Evolutionary conservation across 257 asterid species (phyloP).

Genomic region (Solanum verrucosum): DNA sequence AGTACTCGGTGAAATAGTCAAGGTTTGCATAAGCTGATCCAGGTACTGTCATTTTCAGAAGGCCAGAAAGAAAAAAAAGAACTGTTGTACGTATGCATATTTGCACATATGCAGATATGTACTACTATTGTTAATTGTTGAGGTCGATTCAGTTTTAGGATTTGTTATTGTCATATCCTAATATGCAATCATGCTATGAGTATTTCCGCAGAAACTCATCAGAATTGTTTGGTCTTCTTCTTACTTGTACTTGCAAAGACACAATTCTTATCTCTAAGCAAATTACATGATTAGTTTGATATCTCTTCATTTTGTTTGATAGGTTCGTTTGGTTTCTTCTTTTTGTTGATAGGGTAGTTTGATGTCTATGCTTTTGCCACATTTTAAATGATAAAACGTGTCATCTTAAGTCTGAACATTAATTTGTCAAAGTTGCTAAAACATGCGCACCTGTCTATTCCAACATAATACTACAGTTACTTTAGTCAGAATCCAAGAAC

Average conservation of each 20-base stretch:
- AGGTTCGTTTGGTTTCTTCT: neutral
- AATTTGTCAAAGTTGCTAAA: neutral
- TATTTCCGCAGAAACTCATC: neutral
- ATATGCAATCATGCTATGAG: neutral
- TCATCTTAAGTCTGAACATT: neutral
- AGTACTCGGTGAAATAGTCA: neutral
- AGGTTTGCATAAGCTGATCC: neutral
- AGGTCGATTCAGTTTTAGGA: neutral
- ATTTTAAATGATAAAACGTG: neutral
- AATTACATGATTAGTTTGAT: neutral
- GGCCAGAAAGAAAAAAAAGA: neutral
- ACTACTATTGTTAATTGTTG: neutral
- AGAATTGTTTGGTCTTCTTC: neutral
- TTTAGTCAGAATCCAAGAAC: neutral
- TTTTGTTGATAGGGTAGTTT: neutral
- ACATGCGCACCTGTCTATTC: neutral
- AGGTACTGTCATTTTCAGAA: neutral
- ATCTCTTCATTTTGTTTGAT: neutral
- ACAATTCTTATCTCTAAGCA: neutral
- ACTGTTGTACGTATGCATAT: neutral
- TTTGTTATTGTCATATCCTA: neutral
- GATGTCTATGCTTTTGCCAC: neutral
- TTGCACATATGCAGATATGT: neutral
- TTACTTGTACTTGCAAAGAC: neutral
- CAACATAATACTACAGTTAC: neutral